phyloP scores from a whole-genome alignment of 164 flowering plant species.

The Sextonia rubra region DNA sequence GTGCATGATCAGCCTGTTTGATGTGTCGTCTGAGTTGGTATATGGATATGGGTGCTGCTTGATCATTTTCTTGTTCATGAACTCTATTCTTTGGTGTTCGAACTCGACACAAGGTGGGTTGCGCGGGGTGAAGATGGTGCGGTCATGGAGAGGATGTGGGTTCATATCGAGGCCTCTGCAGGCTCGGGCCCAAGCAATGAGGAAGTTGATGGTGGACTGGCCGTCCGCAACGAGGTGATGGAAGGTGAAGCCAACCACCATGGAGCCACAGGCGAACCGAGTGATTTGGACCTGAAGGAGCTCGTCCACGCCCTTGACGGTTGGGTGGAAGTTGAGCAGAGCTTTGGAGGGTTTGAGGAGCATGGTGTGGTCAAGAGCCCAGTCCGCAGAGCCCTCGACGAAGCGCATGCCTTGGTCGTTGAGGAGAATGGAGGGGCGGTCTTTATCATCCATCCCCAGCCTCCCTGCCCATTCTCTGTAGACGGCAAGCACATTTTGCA shows the following conservation, averaged over 20 bases:
- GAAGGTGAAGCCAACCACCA: conserved; percentile 27
- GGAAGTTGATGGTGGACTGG: conserved; percentile 24
- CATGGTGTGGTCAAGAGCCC: conserved; percentile 8
- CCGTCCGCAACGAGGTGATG: conserved; percentile 35
- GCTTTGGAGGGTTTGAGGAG: conserved; percentile 6
- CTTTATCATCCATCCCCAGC: conserved; percentile 1
- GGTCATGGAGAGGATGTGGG: conserved; percentile 21
- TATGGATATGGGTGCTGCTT: conserved; percentile 12
- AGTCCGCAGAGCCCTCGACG: conserved; percentile 7
- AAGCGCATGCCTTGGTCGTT: conserved; percentile 16
- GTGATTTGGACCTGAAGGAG: conserved; percentile 33
- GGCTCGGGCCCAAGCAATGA: conserved; percentile 32
- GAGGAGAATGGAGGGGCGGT: not conserved
- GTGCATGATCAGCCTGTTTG: conserved; percentile 15
- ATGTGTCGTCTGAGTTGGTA: conserved; percentile 17
- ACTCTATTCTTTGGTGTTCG: conserved; percentile 29
- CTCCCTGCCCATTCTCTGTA: conserved; percentile 20
- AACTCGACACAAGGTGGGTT: conserved; percentile 22
- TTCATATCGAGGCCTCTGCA: conserved; percentile 20
- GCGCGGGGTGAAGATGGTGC: conserved; percentile 28
- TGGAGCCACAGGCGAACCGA: conserved; percentile 28
- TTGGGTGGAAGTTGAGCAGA: conserved; percentile 21
- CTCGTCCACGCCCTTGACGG: conserved; percentile 21
- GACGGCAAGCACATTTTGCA: conserved; percentile 6
- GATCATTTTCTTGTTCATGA: conserved; percentile 5